Percentiles rank a stretch among this genome's conserved stretches.
phyloP scores from a whole-genome alignment of 169 alveolate species.

The Plasmodium yoelii region DNA sequence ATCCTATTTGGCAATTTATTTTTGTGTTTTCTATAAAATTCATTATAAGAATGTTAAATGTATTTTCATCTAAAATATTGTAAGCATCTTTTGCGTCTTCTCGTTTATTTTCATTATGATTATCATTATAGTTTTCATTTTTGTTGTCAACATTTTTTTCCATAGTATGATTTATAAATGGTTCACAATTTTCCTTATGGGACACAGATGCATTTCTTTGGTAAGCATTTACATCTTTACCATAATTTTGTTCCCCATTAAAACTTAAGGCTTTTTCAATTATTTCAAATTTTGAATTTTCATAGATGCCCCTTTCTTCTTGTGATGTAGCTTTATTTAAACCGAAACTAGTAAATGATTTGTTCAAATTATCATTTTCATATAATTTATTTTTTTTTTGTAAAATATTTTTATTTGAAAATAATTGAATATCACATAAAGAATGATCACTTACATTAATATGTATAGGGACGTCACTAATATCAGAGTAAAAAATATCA shows the following conservation, averaged over 20 bases:
- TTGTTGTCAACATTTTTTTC: background rate
- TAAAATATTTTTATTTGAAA: slow-evolving; percentile 9
- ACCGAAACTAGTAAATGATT: slow-evolving; percentile 18
- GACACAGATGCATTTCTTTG: background rate
- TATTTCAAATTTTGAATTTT: background rate
- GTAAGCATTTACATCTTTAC: too few species aligned
- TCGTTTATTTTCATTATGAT: background rate
- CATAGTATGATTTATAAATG: too few species aligned
- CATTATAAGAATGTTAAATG: slow-evolving; percentile 27
- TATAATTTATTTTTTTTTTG: background rate
- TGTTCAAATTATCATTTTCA: slow-evolving; percentile 10
- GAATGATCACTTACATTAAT: slow-evolving; percentile 12
- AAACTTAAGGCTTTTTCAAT: background rate
- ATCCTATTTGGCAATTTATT: slow-evolving; percentile 21
- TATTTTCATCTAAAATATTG: slow-evolving; percentile 12
- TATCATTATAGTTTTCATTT: background rate
- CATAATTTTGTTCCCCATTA: background rate
- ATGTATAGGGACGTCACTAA: slow-evolving; percentile 7
- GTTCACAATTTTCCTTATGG: too few species aligned
- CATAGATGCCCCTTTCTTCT: background rate
- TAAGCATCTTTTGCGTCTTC: background rate
- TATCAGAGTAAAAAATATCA: slow-evolving; percentile 43
- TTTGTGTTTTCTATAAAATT: slow-evolving; percentile 63
- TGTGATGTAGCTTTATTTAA: background rate
- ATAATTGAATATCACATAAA: background rate